Percentiles rank a stretch among this genome's conserved stretches.
Conservation (phyloP, 1,139 yeast genomes). For the Magnusiomyces starmeri region DNA sequence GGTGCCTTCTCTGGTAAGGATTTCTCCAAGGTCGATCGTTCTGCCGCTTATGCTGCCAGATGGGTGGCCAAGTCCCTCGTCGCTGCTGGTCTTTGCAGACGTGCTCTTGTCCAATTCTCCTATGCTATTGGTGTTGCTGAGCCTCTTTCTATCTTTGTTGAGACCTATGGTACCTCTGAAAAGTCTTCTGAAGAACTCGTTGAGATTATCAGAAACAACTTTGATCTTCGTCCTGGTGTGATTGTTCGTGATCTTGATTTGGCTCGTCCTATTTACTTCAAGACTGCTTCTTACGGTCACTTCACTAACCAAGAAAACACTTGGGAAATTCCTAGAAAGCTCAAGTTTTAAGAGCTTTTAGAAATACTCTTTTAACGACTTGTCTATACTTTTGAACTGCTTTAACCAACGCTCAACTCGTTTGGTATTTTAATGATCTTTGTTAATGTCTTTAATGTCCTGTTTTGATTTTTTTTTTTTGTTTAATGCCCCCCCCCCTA, state of each 20-base stretch:
- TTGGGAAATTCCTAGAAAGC: conserved; percentile 96
- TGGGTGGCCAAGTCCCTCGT: conserved; percentile 99
- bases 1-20: conserved; percentile 99
- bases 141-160: conserved; percentile 95
- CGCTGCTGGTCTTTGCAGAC: conserved; percentile 88
- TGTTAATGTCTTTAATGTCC: neutral
- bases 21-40: conserved; percentile 99
- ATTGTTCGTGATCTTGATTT: conserved; percentile 92
- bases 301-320: conserved; percentile 98
- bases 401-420: conserved; percentile 28
- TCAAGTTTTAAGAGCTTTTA: conserved; percentile 51
- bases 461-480: conserved; percentile 2
- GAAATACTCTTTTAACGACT: conserved; percentile 4
- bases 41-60: conserved; percentile 99
- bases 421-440: conserved; percentile 17
- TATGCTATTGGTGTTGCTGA: conserved; percentile 99
- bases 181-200: conserved; percentile 85
- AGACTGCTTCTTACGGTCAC: conserved; percentile 99
- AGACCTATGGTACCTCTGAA: conserved; percentile 95
- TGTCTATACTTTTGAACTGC: conserved; percentile 10
- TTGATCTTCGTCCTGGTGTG: conserved; percentile 99
- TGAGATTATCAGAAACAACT: conserved; percentile 83
- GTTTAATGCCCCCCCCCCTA: conserved; percentile 8
- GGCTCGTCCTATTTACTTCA: conserved; percentile 98
- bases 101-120: conserved; percentile 97